Evolutionary conservation across 352 stramenopile genomes (phyloP), one percentile per base, ranked within the genome.

Genomic region (Blastocystis sp.): DNA sequence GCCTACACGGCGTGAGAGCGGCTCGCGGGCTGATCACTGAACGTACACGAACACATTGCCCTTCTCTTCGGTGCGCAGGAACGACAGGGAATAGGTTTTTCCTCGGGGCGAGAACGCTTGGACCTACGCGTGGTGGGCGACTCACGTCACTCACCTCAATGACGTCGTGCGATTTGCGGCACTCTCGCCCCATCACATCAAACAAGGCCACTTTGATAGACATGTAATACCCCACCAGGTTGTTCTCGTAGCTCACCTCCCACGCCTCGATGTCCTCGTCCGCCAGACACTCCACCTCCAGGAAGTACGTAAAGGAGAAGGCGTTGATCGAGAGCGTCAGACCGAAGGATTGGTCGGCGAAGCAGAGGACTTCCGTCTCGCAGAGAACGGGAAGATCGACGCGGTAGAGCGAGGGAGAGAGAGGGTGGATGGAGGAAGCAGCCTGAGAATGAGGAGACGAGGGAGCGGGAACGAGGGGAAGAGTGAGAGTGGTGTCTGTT

Each of bases 301-400:
- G 19, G 17, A 69, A 1, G 34, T 57, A 52, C 14, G 6, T 7
- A n/a, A 84, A 54, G 19, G 61, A 21, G 11, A 57, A 28, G 17
- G 43, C 14, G 38, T 84, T 84, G 14, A 84, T 21, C 11, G 38
- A 19, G 3, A 84, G 10, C 11, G 43, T 7, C 24, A 69, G 28
- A 3, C 14, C 17, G 57, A 60, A 84, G 14, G 14, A n/a, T 11
- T 68, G 21, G 38, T 68, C 9, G 21, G 38, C 11, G 34, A 63
- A 21, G 60, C 74, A 84, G 60, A 84, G 69, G 3, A 19, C n/a
- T 11, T 24, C 11, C 10, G 10, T 57, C 21, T 43, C 21, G 54
- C 74, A 84, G 40, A 84, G 28, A 60, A 84, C 57, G 24, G 74
- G 74, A 9, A 84, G 74, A 66, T 14, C 52, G 21, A 84, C 74